phyloP scores from a whole-genome alignment of 2,329 filamentous ascomycete species.

The Aspergillus sp. region DNA sequence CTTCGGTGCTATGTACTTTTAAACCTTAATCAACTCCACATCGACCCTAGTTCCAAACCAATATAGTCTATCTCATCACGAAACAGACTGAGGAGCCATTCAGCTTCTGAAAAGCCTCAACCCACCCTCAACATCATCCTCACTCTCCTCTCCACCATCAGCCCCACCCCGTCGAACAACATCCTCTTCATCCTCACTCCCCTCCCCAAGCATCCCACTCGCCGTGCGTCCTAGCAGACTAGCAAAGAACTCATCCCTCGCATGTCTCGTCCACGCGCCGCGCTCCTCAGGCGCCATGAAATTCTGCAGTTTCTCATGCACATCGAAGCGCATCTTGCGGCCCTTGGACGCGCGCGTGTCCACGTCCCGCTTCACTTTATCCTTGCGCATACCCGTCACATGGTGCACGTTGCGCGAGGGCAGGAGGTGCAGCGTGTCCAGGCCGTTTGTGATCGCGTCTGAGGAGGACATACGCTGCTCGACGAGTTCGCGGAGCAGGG shows the following conservation, averaged over 20 bases:
- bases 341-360: constrained; percentile 96
- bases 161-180: constrained; percentile 39
- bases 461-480: constrained; percentile 76
- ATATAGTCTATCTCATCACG: neutral
- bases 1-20: neutral
- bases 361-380: constrained; percentile 76
- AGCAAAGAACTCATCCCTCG: constrained; percentile 74
- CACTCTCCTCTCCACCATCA: constrained; percentile 3
- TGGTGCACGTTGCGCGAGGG: constrained; percentile 39
- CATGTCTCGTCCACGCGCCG: constrained; percentile 74
- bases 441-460: constrained; percentile 47
- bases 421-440: constrained; percentile 37
- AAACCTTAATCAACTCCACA: neutral
- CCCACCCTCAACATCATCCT: constrained; percentile 29
- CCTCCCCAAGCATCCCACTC: constrained; percentile 64
- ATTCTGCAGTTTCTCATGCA: constrained; percentile 96
- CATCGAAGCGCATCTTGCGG: constrained; percentile 87
- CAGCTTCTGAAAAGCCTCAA: constrained; percentile 32
- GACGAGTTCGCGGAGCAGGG: constrained; percentile 88
- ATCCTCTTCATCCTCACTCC: constrained; percentile 50
- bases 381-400: constrained; percentile 45
- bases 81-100: neutral
- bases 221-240: constrained; percentile 66
- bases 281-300: constrained; percentile 94
- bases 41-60: neutral